phyloP scores from a whole-genome alignment of 129 eudicot genomes.

The Calendula officinalis region DNA sequence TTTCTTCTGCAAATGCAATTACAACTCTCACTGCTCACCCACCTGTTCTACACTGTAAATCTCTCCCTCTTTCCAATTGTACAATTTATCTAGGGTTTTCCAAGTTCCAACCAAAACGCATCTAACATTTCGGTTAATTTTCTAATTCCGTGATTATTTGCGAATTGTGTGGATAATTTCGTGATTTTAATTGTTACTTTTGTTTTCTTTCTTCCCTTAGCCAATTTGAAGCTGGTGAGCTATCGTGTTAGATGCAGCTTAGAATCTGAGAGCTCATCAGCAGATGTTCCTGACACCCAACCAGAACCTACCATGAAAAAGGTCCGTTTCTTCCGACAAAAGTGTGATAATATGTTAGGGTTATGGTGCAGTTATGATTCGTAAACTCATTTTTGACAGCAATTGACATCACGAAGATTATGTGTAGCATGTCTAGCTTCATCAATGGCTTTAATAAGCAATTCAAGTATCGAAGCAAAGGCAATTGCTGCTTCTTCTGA shows the following conservation, averaged over 20 bases:
- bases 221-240: conserved; percentile 34
- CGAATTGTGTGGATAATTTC: not conserved
- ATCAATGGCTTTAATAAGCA: conserved; percentile 52
- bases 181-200: conserved; percentile 4
- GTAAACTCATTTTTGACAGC: conserved; percentile 37
- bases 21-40: conserved; percentile 19
- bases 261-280: conserved; percentile 40
- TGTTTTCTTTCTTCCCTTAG: conserved; percentile 18
- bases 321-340: conserved; percentile 29
- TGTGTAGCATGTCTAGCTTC: conserved; percentile 82
- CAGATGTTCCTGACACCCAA: conserved; percentile 39
- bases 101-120: not conserved
- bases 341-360: not conserved
- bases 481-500: conserved; percentile 46
- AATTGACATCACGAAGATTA: conserved; percentile 56
- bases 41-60: conserved; percentile 29
- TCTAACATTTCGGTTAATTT: not conserved
- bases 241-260: conserved; percentile 51
- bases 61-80: not conserved
- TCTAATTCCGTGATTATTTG: not conserved
- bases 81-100: conserved; percentile 9
- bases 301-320: conserved; percentile 11
- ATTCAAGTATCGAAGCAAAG: conserved; percentile 35
- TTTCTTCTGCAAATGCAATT: conserved; percentile 36
- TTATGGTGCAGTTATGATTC: not conserved